A percentile compares a stretch with the other conserved stretches of the same genome.
These are phyloP conservation scores for Beauveria sp. DNA, from an alignment of 2,329 filamentous ascomycete species.

Conservation along the genomic window DNA sequence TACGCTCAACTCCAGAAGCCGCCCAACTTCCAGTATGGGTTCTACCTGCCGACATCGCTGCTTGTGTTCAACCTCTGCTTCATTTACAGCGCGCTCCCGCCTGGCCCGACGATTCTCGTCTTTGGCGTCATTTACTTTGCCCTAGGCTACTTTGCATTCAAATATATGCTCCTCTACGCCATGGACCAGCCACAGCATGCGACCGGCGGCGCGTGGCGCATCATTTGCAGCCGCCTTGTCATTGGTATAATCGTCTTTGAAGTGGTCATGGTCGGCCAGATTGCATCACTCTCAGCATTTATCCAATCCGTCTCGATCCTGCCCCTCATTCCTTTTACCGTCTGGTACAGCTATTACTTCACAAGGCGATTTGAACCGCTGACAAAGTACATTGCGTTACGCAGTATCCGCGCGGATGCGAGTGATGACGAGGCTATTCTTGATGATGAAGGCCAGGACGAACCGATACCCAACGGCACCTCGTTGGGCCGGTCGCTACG, in stretches of 20 bases:
- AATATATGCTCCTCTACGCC: slow-evolving; percentile 94
- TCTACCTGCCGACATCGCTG: slow-evolving; percentile 87
- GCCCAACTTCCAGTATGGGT: slow-evolving; percentile 88
- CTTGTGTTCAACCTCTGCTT: slow-evolving; percentile 92
- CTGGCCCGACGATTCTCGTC: slow-evolving; percentile 72
- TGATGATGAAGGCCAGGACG: slow-evolving; percentile 21
- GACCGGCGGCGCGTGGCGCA: slow-evolving; percentile 88
- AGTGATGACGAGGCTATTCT: slow-evolving; percentile 29
- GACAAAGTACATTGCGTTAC: slow-evolving; percentile 84
- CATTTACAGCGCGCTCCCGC: slow-evolving; percentile 81
- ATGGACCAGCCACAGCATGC: slow-evolving; percentile 97
- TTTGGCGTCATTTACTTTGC: slow-evolving; percentile 78
- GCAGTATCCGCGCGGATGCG: slow-evolving; percentile 61
- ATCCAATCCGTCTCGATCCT: slow-evolving; percentile 63
- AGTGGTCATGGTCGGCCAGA: slow-evolving; percentile 78
- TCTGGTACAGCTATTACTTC: slow-evolving; percentile 88
- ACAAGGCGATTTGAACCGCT: slow-evolving; percentile 75
- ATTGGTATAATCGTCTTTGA: slow-evolving; percentile 85
- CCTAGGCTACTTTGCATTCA: slow-evolving; percentile 83
- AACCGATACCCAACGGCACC: background rate
- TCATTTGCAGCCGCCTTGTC: slow-evolving; percentile 89
- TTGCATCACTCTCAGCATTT: slow-evolving; percentile 68
- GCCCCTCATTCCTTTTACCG: slow-evolving; percentile 69
- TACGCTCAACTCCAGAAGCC: slow-evolving; percentile 75
- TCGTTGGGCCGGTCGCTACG: slow-evolving; percentile 33